Conservation (phyloP, 73 alveolate genomes). For the Diophrys appendiculata region DNA sequence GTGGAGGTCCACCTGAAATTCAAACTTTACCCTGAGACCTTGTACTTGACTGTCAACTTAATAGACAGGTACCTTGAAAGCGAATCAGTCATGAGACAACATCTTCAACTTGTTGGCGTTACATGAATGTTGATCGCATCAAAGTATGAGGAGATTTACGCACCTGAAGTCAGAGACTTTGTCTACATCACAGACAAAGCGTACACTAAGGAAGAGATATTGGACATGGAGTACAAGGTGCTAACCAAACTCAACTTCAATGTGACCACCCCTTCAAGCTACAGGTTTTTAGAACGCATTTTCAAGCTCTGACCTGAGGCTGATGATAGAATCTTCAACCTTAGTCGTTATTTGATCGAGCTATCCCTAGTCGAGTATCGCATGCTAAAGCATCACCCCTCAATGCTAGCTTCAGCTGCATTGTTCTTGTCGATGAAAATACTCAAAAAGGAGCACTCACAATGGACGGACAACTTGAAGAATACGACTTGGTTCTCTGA, state of each 20-base stretch:
- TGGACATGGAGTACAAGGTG: constrained; percentile 80
- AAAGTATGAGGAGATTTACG: constrained; percentile 91
- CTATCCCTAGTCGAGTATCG: constrained; percentile 77
- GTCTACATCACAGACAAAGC: constrained; percentile 90
- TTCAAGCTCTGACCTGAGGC: constrained; percentile 49
- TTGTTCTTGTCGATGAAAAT: constrained; percentile 41
- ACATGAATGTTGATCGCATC: constrained; percentile 90
- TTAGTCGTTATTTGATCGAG: constrained; percentile 81
- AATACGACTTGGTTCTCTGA: constrained; percentile 6
- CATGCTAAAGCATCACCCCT: constrained; percentile 61
- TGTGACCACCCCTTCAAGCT: constrained; percentile 74
- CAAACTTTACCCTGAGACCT: constrained; percentile 74
- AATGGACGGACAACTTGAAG: constrained; percentile 16
- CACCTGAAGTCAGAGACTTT: constrained; percentile 90
- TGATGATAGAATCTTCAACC: constrained; percentile 63
- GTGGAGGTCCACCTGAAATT: constrained; percentile 85
- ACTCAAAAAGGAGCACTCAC: constrained; percentile 24
- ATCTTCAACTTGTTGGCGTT: constrained; percentile 86
- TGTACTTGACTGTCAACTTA: constrained; percentile 82
- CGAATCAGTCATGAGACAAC: constrained; percentile 59
- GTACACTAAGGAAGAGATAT: constrained; percentile 81
- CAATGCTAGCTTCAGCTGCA: constrained; percentile 70
- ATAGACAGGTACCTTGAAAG: constrained; percentile 83
- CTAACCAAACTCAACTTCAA: constrained; percentile 71
- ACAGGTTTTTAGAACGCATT: constrained; percentile 77